Conservation (phyloP, 1,284 basidiomycete genomes). For the Trichosporon faecale region DNA sequence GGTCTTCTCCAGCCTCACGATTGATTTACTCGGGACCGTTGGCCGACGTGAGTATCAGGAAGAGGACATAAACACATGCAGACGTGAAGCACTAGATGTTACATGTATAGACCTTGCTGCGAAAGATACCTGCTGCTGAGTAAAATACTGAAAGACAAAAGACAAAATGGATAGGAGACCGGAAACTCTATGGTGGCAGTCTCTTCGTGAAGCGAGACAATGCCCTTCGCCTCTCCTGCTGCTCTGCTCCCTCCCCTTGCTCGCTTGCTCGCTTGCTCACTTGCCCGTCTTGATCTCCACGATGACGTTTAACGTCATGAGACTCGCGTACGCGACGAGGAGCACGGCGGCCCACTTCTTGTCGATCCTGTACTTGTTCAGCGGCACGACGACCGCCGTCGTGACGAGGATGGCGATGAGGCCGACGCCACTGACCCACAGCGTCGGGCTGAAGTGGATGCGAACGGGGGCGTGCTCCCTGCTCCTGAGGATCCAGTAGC, state of each 20-base stretch:
- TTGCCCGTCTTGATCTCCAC: slow-evolving; percentile 61
- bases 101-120: background rate
- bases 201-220: background rate
- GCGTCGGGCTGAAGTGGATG: slow-evolving; percentile 76
- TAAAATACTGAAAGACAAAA: background rate
- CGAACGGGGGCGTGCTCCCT: slow-evolving; percentile 62
- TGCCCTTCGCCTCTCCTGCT: background rate
- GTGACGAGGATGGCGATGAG: slow-evolving; percentile 68
- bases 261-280: no score
- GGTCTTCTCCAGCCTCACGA: background rate
- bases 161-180: background rate
- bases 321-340: slow-evolving; percentile 66
- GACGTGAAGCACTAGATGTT: background rate
- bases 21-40: background rate
- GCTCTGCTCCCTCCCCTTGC: background rate
- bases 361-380: slow-evolving; percentile 76
- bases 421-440: slow-evolving; percentile 77
- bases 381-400: slow-evolving; percentile 79
- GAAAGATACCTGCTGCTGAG: background rate
- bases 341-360: slow-evolving; percentile 75
- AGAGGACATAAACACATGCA: background rate
- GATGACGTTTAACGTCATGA: slow-evolving; percentile 70
- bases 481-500: slow-evolving; percentile 47
- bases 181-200: background rate
- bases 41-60: background rate